These are phyloP conservation scores for Euptelea pleiosperma DNA, from an alignment of 164 flowering plant species.

Conservation along the genomic window DNA sequence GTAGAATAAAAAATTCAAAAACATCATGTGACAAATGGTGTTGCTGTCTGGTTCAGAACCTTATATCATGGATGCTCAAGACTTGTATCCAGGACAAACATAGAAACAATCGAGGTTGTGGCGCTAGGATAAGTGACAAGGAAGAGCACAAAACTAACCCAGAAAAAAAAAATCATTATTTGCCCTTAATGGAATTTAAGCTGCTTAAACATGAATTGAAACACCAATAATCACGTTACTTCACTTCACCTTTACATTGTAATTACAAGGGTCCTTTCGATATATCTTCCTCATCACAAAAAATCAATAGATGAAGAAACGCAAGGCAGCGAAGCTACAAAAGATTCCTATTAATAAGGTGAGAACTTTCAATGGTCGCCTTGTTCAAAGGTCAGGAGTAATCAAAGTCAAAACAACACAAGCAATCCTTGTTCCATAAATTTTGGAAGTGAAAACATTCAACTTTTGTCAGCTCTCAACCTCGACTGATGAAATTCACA, in stretches of 20 bases:
- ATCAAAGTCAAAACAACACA: neutral
- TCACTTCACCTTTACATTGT: slow-evolving; percentile 5
- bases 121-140: too few species aligned
- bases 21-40: too few species aligned
- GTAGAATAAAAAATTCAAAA: too few species aligned
- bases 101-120: too few species aligned
- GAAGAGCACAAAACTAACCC: too few species aligned
- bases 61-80: too few species aligned
- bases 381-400: neutral
- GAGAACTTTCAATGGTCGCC: neutral
- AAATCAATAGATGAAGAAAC: neutral
- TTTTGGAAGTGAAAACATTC: neutral
- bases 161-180: too few species aligned
- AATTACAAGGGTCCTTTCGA: slow-evolving; percentile 9
- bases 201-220: too few species aligned
- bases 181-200: too few species aligned
- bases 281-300: neutral
- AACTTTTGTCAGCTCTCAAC: neutral
- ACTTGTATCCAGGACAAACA: too few species aligned
- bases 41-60: too few species aligned
- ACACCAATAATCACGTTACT: slow-evolving; percentile 9
- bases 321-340: neutral
- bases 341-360: neutral
- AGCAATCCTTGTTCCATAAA: neutral
- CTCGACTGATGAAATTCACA: neutral